phyloP scores from a whole-genome alignment of 768 basidiomycete genomes.

The Pisolithus tinctorius region DNA sequence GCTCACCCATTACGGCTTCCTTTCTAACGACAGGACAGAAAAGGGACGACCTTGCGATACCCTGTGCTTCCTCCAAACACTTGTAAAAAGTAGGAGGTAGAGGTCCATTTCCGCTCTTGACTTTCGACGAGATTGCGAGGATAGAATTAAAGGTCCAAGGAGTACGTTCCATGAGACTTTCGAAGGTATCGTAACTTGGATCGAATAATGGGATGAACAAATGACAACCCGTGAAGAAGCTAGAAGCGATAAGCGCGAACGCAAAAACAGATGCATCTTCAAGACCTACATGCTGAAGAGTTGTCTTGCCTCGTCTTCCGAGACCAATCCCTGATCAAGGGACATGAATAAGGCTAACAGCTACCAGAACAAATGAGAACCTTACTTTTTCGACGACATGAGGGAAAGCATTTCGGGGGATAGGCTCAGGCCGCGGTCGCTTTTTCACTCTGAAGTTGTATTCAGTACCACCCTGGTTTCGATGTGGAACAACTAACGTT shows the following conservation, averaged over 20 bases:
- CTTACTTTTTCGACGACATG: conserved; percentile 81
- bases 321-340: conserved; percentile 64
- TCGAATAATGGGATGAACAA: conserved; percentile 96
- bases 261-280: conserved; percentile 5
- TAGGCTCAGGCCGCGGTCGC: conserved; percentile 77
- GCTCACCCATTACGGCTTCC: conserved; percentile 85
- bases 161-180: conserved; percentile 83
- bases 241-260: conserved; percentile 25
- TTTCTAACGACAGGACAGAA: conserved; percentile 93
- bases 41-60: conserved; percentile 87
- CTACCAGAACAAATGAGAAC: neutral
- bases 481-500: conserved; percentile 34
- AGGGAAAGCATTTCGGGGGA: conserved; percentile 79
- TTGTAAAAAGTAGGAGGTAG: conserved; percentile 83
- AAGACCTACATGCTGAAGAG: conserved; percentile 78
- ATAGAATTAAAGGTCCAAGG: conserved; percentile 96
- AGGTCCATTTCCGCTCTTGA: conserved; percentile 84
- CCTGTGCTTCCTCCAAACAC: conserved; percentile 91
- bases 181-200: conserved; percentile 88
- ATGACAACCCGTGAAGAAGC: conserved; percentile 95
- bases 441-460: conserved; percentile 50
- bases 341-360: neutral
- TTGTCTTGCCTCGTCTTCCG: conserved; percentile 81
- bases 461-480: too few species aligned
- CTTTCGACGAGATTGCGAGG: conserved; percentile 86